Base-by-base conservation (phyloP, 129 eudicot species). In the Heracleum sosnowskyi region DNA sequence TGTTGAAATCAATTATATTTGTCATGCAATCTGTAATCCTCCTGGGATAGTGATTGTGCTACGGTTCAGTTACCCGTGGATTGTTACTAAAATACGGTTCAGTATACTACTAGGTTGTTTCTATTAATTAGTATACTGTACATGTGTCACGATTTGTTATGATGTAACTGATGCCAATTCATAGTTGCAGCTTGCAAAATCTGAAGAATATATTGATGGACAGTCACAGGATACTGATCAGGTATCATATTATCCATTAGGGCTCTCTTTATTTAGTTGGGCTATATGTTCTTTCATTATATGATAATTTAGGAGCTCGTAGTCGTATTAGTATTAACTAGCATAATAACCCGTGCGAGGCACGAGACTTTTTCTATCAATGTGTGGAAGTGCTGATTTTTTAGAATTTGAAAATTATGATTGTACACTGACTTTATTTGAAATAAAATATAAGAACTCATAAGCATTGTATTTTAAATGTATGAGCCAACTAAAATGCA, bases 121-220 rank as follows among this genome's bases (percentile, higher is more conserved):
- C 74, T 0, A 64, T 11, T 37, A 34, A 64, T 11, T 45, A 1
- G 37, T 28, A n/a, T 44, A 12, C 47, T 36, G 5, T 64, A 15
- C 33, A 64, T 64, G 70, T 12, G 22, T 28, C 17, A 35, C 3
- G 34, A 11, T 41, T 72, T 64, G 45, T 22, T 51, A 35, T 39
- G 28, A 74, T n/a, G n/a, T n/a, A n/a, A n/a, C n/a, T n/a, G n/a
- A n/a, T 73, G 73, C 53, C 74, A 70, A 31, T 62, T 79, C 70
- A 53, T 31, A 24, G 77, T 12, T 81, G 76, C 89, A 95, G 97
- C 84, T 95, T 82, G 96, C 98, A 37, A 90, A 87, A 86, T 88
- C 94, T 40, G 98, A 95, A 77, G 98, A 95, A 80, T 95, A 88
- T 81, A 86, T 92, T 81, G 98, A 95, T 64, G 98, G 98, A 60